phyloP scores from a whole-genome alignment of 257 asterid genomes.

The Solanum peruvianum region DNA sequence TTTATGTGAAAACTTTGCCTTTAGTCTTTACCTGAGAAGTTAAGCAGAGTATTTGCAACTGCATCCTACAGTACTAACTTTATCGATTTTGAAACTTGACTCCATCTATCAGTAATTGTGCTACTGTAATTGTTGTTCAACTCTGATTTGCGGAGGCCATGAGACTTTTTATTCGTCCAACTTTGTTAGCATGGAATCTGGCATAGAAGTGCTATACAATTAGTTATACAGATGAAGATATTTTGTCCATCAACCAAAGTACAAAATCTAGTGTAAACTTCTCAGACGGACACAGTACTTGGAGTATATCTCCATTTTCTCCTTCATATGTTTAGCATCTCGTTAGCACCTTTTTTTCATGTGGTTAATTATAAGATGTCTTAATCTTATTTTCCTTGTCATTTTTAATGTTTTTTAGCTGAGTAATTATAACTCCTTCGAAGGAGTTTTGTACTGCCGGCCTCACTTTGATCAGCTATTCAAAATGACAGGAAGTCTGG shows the following conservation, averaged over 20 bases:
- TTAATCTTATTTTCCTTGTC: neutral
- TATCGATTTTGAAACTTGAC: neutral
- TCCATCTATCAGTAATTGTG: neutral
- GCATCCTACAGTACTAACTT: neutral
- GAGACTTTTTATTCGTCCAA: neutral
- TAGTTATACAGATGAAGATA: neutral
- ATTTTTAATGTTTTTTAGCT: conserved; percentile 32
- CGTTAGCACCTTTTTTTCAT: neutral
- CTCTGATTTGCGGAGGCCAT: neutral
- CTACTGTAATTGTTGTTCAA: neutral
- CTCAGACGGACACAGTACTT: neutral
- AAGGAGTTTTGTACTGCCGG: conserved; percentile 73
- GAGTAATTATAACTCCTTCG: conserved; percentile 62
- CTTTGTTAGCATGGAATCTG: neutral
- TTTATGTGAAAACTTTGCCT: neutral
- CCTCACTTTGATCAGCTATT: conserved; percentile 81
- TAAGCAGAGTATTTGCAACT: neutral
- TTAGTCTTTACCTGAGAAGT: neutral
- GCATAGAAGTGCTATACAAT: neutral
- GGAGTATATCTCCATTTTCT: neutral
- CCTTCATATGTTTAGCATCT: neutral
- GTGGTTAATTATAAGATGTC: neutral
- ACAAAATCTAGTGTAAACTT: neutral
- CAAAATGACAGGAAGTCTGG: conserved; percentile 87
- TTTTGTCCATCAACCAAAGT: neutral